phyloP scores from a whole-genome alignment of 2,329 filamentous ascomycete genomes.

The Helminthosporium solani region DNA sequence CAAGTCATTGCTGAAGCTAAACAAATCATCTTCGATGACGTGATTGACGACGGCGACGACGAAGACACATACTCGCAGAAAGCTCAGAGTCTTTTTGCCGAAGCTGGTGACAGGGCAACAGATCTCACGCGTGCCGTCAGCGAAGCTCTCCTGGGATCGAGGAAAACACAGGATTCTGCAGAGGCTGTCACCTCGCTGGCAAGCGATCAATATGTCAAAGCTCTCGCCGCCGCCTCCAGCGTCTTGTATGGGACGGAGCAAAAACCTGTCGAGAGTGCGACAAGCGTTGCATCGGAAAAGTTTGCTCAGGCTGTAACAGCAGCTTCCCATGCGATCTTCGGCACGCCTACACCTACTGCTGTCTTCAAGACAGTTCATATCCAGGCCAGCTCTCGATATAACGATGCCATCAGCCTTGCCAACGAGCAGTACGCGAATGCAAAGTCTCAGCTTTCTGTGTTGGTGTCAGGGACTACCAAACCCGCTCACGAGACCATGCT shows the following conservation, averaged over 20 bases:
- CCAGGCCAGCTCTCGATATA: conserved; percentile 59
- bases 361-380: conserved; percentile 50
- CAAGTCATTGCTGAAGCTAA: conserved; percentile 51
- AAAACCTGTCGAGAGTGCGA: conserved; percentile 46
- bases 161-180: conserved; percentile 49
- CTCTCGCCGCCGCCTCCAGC: conserved; percentile 58
- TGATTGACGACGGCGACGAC: conserved; percentile 49
- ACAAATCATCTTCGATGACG: conserved; percentile 52
- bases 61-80: conserved; percentile 52
- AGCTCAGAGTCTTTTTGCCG: conserved; percentile 53
- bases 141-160: conserved; percentile 54
- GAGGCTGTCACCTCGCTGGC: conserved; percentile 56
- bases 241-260: conserved; percentile 55
- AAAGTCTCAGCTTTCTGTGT: conserved; percentile 64
- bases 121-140: conserved; percentile 58
- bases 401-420: conserved; percentile 64
- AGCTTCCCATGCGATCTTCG: conserved; percentile 59
- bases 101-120: conserved; percentile 55
- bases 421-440: conserved; percentile 67
- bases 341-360: conserved; percentile 50
- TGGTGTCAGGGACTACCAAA: conserved; percentile 68
- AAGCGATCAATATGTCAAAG: conserved; percentile 58
- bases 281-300: conserved; percentile 54
- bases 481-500: conserved; percentile 69
- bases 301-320: conserved; percentile 60